A percentile compares a stretch with the other conserved stretches of the same genome.
phyloP scores from a whole-genome alignment of 352 stramenopile genomes.

The Phytophthora podocarpi region DNA sequence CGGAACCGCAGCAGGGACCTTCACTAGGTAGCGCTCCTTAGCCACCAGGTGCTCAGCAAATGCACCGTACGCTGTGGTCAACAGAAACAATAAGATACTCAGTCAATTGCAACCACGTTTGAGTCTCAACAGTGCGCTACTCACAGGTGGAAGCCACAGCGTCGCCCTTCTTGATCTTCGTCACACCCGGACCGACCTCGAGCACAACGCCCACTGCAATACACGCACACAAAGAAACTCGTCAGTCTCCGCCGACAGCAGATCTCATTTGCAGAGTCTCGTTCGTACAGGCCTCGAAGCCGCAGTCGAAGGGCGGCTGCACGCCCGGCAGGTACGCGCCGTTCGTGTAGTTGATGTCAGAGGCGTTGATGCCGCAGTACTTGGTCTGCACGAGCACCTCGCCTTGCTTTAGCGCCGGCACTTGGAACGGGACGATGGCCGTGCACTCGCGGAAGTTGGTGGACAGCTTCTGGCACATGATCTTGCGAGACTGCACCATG shows the following conservation, averaged over 20 bases:
- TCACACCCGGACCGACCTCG: slow-evolving; percentile 50
- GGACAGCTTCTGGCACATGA: slow-evolving; percentile 80
- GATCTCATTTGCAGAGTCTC: background rate
- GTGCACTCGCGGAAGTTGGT: slow-evolving; percentile 83
- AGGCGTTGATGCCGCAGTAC: slow-evolving; percentile 65
- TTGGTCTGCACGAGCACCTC: slow-evolving; percentile 62
- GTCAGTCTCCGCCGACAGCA: background rate
- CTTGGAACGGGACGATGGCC: slow-evolving; percentile 55
- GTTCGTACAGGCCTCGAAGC: slow-evolving; percentile 58
- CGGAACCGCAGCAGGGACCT: slow-evolving; percentile 31
- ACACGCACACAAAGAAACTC: background rate
- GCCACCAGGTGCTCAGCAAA: slow-evolving; percentile 60
- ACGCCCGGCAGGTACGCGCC: slow-evolving; percentile 45
- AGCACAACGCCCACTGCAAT: slow-evolving; percentile 47
- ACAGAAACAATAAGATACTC: background rate
- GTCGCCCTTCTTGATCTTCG: slow-evolving; percentile 50
- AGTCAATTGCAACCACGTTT: background rate
- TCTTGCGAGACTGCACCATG: slow-evolving; percentile 73
- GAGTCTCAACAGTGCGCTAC: slow-evolving; percentile 10
- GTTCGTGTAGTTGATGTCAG: slow-evolving; percentile 68
- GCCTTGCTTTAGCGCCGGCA: slow-evolving; percentile 44
- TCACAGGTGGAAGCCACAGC: slow-evolving; percentile 48
- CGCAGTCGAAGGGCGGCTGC: slow-evolving; percentile 56
- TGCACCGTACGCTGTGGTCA: slow-evolving; percentile 41
- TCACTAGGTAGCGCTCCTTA: slow-evolving; percentile 36